A percentile compares a stretch with the other conserved stretches of the same genome.
phyloP scores from a whole-genome alignment of 2,329 filamentous ascomycete genomes.

The Stromatinia cepivora region DNA sequence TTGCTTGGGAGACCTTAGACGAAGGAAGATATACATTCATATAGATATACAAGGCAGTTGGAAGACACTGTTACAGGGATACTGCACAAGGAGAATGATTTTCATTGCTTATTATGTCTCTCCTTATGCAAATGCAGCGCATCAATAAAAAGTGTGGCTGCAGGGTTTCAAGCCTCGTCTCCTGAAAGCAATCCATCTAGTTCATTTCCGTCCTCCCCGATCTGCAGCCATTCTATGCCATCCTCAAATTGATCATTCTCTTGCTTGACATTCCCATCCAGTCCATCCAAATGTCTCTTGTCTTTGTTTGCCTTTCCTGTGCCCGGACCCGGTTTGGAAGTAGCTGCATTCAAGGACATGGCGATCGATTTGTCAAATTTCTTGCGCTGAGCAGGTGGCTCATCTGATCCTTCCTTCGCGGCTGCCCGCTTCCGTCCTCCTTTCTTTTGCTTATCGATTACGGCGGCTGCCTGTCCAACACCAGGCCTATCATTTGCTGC shows the following conservation, averaged over 20 bases:
- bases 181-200: not conserved
- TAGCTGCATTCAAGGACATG: not conserved
- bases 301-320: not conserved
- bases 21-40: not conserved
- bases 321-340: not conserved
- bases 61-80: not conserved
- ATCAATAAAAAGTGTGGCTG: not conserved
- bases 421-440: not conserved
- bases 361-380: not conserved
- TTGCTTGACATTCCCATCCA: not conserved
- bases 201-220: not conserved
- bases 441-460: not conserved
- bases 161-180: not conserved
- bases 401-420: not conserved
- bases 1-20: not conserved
- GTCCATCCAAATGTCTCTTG: not conserved
- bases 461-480: not conserved
- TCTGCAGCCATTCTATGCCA: not conserved
- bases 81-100: not conserved
- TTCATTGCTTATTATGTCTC: not conserved
- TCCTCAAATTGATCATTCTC: not conserved
- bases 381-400: not conserved
- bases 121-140: not conserved
- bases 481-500: not conserved
- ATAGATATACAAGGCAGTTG: not conserved